Percentiles rank a stretch among this genome's conserved stretches.
Conservation (phyloP, 768 basidiomycete genomes). For the Psilocybe cyanescens region DNA sequence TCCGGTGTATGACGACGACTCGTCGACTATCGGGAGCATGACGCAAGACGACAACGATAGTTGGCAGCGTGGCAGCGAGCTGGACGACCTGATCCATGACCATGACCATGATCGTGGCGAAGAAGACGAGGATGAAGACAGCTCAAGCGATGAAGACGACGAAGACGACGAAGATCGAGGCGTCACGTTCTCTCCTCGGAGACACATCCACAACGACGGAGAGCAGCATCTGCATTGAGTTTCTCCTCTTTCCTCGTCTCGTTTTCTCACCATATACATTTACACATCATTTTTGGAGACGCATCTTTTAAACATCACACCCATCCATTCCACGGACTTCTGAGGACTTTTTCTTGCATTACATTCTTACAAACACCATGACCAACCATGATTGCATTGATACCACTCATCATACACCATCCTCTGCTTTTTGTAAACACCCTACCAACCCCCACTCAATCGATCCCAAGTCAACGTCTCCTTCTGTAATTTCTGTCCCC, state of each 20-base stretch:
- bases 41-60: slow-evolving; percentile 14
- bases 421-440: background rate
- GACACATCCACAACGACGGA: background rate
- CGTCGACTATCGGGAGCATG: slow-evolving; percentile 45
- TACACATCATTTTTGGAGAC: slow-evolving; percentile 1
- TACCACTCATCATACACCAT: background rate
- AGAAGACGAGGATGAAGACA: slow-evolving; percentile 14
- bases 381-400: background rate
- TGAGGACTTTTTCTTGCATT: background rate
- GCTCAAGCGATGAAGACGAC: slow-evolving; percentile 6
- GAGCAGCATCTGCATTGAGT: background rate
- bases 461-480: background rate
- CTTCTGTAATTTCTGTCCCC: slow-evolving; percentile 10
- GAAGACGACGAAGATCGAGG: slow-evolving; percentile 3
- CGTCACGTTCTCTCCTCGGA: background rate
- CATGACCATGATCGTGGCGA: slow-evolving; percentile 15
- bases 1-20: slow-evolving; percentile 45
- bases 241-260: background rate
- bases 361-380: background rate
- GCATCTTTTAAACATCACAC: background rate
- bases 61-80: slow-evolving; percentile 29
- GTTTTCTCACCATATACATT: background rate
- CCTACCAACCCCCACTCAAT: background rate
- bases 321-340: slow-evolving; percentile 2
- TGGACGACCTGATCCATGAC: slow-evolving; percentile 37